phyloP scores from a whole-genome alignment of 257 asterid species.

The Haberlea rhodopensis region DNA sequence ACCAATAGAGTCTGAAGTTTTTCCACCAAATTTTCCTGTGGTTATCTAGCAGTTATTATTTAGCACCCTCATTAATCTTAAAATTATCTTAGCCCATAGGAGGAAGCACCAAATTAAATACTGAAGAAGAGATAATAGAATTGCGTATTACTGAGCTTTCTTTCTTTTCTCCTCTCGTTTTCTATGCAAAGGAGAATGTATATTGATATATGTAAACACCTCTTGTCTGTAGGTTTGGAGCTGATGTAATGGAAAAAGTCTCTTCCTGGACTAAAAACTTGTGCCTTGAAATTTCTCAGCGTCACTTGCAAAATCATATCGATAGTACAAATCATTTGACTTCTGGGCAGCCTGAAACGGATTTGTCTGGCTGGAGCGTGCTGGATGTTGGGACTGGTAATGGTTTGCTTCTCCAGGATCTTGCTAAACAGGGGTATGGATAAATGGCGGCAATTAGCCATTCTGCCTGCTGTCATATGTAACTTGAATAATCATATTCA shows the following conservation, averaged over 20 bases:
- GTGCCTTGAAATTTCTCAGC: slow-evolving; percentile 68
- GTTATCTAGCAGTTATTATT: neutral
- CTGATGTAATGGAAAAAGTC: slow-evolving; percentile 89
- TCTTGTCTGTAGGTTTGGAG: slow-evolving; percentile 70
- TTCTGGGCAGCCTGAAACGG: slow-evolving; percentile 54
- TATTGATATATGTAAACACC: too few relatives aligned
- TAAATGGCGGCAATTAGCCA: slow-evolving; percentile 20
- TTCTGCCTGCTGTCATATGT: slow-evolving; percentile 22
- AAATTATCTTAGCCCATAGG: slow-evolving; percentile 6
- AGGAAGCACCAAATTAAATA: slow-evolving; percentile 3
- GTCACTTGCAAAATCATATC: slow-evolving; percentile 58
- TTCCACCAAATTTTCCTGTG: slow-evolving; percentile 8
- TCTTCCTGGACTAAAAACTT: slow-evolving; percentile 81
- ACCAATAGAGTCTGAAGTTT: slow-evolving; percentile 1
- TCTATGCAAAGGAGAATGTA: slow-evolving; percentile 3
- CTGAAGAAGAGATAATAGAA: slow-evolving; percentile 14
- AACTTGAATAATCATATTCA: neutral
- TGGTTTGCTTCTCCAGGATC: slow-evolving; percentile 94
- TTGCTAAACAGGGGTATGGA: slow-evolving; percentile 89
- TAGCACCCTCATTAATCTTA: too few relatives aligned
- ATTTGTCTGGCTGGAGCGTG: slow-evolving; percentile 72
- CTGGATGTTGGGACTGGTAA: slow-evolving; percentile 99
- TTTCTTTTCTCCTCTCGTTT: slow-evolving; percentile 18
- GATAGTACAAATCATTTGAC: slow-evolving; percentile 46
- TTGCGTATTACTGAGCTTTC: slow-evolving; percentile 10